A percentile compares a stretch with the other conserved stretches of the same genome.
Evolutionary conservation across 2,329 filamentous ascomycete species (phyloP).

Genomic region (Arthrobotrys sinensis): DNA sequence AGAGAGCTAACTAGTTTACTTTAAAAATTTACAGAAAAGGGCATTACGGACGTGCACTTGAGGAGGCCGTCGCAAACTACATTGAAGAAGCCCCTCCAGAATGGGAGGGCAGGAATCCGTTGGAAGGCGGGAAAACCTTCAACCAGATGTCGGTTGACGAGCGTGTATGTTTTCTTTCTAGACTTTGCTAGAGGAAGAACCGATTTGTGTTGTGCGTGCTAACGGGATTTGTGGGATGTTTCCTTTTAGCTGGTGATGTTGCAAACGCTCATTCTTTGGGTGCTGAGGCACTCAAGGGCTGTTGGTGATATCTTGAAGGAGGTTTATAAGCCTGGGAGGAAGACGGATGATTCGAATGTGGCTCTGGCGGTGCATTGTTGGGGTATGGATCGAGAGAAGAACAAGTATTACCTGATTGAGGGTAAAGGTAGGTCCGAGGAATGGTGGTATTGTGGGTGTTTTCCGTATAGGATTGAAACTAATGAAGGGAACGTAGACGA

Average conservation of each 20-base stretch:
- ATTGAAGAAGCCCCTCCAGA: conserved; percentile 87
- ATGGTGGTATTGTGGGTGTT: background rate
- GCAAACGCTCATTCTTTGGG: conserved; percentile 87
- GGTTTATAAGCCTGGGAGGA: conserved; percentile 88
- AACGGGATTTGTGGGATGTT: background rate
- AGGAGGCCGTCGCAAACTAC: conserved; percentile 90
- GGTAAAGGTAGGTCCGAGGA: conserved; percentile 69
- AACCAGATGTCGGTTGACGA: conserved; percentile 84
- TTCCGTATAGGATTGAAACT: background rate
- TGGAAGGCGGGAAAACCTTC: conserved; percentile 85
- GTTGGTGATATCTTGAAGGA: conserved; percentile 86
- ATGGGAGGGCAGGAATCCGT: conserved; percentile 87
- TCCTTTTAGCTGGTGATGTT: conserved; percentile 81
- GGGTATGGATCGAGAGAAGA: conserved; percentile 90
- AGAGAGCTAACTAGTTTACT: conserved; percentile 21
- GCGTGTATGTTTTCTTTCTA: conserved; percentile 74
- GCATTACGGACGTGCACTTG: conserved; percentile 91
- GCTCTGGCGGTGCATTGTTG: conserved; percentile 90
- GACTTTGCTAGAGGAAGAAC: conserved; percentile 63
- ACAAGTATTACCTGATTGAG: conserved; percentile 93
- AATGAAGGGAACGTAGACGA: conserved; percentile 75
- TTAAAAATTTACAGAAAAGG: conserved; percentile 76
- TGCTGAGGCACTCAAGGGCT: conserved; percentile 86
- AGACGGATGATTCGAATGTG: conserved; percentile 84
- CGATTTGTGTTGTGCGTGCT: conserved; percentile 34